Base-by-base conservation (phyloP, 2,329 filamentous ascomycete genomes). In the Colletotrichum graminicola region DNA sequence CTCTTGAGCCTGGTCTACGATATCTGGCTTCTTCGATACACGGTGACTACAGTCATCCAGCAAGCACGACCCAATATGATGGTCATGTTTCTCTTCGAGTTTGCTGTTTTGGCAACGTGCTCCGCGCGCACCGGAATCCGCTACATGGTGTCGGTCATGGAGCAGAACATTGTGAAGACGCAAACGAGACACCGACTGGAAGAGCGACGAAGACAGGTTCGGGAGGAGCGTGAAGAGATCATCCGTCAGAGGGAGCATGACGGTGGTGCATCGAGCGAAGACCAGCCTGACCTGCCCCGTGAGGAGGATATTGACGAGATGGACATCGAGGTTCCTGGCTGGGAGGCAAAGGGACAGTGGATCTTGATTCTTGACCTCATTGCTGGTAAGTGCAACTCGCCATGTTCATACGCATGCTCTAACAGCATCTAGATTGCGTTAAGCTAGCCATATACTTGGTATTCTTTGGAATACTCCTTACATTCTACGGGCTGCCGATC, bases 11-110 rank as follows among this genome's bases (percentile, higher is more conserved):
- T 97, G 70, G 75, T 90, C 21, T 98, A 97, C 82, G 93, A 97
- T 78, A 80, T 91, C 32, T 92, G 88, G 79, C 90, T 99, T 82
- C 90, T 98, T 74, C 88, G 87, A 60, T 98, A 97, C 80, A 92
- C 93, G 70, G 87, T 97, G 73, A 89, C 91, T 36, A 94, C 92
- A 0, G 95, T 98, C 41, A 90, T 98, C 61, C 91, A 93, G 69
- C 91, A 97, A 79, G 94, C 95, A 2, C 88, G 93, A n/a, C 94
- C 95, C 0, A 96, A 97, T 71, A 98, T 99, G 93, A 99, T 98
- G 94, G 94, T 99, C 74, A 98, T 99, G 94, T 99, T 99, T 78
- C 90, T 97, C 7, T 99, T 99, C 76, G 96, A 99, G 80, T 98
- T 98, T 78, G 95, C 95, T 47, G 91, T 99, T 54, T 84, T 98